Evolutionary conservation across 1,284 basidiomycete genomes (phyloP).

Genomic region (Schizopora paradoxa): DNA sequence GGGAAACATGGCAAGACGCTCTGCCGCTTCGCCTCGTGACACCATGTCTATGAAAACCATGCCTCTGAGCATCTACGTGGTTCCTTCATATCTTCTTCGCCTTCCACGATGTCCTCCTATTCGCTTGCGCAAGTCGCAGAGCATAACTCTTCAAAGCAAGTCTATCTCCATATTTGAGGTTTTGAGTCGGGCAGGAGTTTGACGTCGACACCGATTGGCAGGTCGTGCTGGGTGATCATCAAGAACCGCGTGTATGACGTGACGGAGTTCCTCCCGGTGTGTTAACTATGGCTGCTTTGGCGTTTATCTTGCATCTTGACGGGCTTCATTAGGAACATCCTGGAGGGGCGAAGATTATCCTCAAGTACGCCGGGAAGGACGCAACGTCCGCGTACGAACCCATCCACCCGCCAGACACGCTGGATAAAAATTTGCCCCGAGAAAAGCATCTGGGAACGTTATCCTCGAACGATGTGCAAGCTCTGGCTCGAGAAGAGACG

Average conservation of each 20-base stretch:
- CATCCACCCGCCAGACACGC: conserved; percentile 68
- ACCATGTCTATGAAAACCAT: too few species aligned
- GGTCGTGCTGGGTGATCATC: conserved; percentile 87
- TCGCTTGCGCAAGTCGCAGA: conserved; percentile 41
- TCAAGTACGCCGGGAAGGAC: conserved; percentile 77
- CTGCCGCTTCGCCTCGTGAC: too few species aligned
- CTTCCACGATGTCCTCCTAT: too few species aligned
- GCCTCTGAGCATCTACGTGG: too few species aligned
- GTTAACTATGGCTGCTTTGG: too few species aligned
- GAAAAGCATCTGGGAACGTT: conserved; percentile 71
- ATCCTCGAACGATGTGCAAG: conserved; percentile 44
- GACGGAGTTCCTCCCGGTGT: conserved; percentile 74
- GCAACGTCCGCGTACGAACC: conserved; percentile 70
- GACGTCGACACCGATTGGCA: too few species aligned
- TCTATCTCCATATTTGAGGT: conserved; percentile 10
- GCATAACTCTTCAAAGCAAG: conserved; percentile 49
- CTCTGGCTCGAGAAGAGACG: conserved; percentile 35
- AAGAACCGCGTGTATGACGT: conserved; percentile 75
- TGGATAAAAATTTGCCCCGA: conserved; percentile 60
- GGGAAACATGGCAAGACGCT: too few species aligned
- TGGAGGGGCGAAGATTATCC: conserved; percentile 72
- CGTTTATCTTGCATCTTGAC: too few species aligned
- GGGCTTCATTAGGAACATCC: conserved; percentile 60
- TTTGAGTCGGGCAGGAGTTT: conserved; percentile 8
- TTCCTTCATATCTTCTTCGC: too few species aligned